Conservation (phyloP, 768 basidiomycete species). For the Leccinellum rugosiceps region DNA sequence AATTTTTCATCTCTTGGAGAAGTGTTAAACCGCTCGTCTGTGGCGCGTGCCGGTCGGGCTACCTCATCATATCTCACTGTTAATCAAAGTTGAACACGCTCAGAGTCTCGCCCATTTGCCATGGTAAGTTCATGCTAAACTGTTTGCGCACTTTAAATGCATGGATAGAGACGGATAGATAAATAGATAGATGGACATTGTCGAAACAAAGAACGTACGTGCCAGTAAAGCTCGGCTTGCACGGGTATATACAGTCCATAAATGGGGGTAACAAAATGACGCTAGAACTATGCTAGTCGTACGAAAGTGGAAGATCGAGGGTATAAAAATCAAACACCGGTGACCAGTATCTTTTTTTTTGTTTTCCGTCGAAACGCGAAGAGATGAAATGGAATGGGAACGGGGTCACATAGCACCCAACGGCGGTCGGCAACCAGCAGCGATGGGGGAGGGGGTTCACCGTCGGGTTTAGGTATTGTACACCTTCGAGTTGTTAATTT, state of each 20-base stretch:
- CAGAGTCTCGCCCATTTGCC: too few species aligned
- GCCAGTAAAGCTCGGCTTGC: neutral
- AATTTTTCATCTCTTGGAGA: too few species aligned
- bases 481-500: neutral
- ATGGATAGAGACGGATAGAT: neutral
- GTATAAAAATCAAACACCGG: neutral
- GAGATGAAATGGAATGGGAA: neutral
- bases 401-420: neutral
- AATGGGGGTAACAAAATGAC: neutral
- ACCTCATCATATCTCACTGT: too few species aligned
- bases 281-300: neutral
- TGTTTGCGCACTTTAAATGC: neutral
- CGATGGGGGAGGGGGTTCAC: neutral
- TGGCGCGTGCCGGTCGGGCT: neutral
- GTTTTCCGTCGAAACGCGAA: neutral
- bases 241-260: neutral
- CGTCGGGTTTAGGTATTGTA: neutral
- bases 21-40: too few species aligned
- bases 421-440: neutral
- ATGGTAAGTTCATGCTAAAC: neutral
- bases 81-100: neutral
- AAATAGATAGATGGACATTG: neutral
- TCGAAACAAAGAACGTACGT: neutral
- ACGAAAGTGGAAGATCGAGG: neutral
- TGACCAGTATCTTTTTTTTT: neutral